Conservation (phyloP, 768 basidiomycete genomes). For the Suillus hirtellus region DNA sequence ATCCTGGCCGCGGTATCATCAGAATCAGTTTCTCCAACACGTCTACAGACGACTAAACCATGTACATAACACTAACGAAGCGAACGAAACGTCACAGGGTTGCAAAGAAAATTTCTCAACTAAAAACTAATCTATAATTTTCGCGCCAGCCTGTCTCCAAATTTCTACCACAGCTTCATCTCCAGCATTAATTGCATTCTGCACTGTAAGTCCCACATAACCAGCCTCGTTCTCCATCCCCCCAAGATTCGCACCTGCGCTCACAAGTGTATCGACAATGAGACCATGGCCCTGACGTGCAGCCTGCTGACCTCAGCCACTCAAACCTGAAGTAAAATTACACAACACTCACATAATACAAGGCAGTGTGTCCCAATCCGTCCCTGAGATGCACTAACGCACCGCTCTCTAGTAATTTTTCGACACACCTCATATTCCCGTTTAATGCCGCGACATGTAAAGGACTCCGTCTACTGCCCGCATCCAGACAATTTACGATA, state of each 20-base stretch:
- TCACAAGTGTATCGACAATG: constrained; percentile 63
- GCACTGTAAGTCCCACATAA: constrained; percentile 52
- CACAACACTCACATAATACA: constrained; percentile 67
- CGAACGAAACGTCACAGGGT: not conserved
- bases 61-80: not conserved
- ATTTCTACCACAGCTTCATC: constrained; percentile 47
- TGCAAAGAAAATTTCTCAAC: not conserved
- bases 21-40: not conserved
- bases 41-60: not conserved
- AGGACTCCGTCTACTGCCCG: constrained; percentile 70
- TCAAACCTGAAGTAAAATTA: not conserved
- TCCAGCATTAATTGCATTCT: constrained; percentile 37
- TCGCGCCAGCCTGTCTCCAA: constrained; percentile 58
- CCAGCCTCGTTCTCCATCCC: constrained; percentile 60
- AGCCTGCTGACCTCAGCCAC: constrained; percentile 46
- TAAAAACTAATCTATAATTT: not conserved
- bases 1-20: not conserved
- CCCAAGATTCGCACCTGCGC: constrained; percentile 74
- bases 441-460: constrained; percentile 78
- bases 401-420: constrained; percentile 63
- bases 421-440: constrained; percentile 47
- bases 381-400: constrained; percentile 85
- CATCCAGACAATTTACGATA: constrained; percentile 70
- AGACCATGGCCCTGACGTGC: constrained; percentile 67
- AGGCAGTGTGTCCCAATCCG: constrained; percentile 74